Conservation (phyloP, 352 stramenopile genomes). For the Phytophthora pluvialis region DNA sequence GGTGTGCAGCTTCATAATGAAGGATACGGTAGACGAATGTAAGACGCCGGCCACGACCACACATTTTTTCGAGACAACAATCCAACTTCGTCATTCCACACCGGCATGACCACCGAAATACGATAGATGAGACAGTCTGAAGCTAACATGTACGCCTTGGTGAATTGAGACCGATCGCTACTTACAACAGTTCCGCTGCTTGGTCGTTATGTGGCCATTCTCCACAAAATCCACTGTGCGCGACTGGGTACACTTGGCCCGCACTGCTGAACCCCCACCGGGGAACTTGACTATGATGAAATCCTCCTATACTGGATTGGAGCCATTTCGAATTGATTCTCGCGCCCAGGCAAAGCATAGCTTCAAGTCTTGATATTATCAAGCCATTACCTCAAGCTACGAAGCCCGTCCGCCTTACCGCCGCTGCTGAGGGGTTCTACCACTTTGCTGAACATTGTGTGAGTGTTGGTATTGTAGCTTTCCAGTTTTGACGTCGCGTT, state of each 20-base stretch:
- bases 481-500: not conserved
- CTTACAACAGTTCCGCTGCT: slow-evolving; percentile 2
- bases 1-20: not conserved
- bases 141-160: slow-evolving; percentile 11
- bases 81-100: slow-evolving; percentile 6
- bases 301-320: slow-evolving; percentile 3
- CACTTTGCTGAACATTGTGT: slow-evolving; percentile 8
- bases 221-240: slow-evolving; percentile 26
- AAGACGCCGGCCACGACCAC: not conserved
- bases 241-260: slow-evolving; percentile 25
- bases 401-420: slow-evolving; percentile 4
- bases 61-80: slow-evolving; percentile 8
- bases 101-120: slow-evolving; percentile 16
- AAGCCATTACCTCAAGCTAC: slow-evolving; percentile 30
- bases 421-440: not conserved
- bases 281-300: not conserved
- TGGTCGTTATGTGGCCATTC: slow-evolving; percentile 3
- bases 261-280: slow-evolving; percentile 1
- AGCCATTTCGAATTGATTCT: slow-evolving; percentile 28
- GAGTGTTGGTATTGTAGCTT: slow-evolving; percentile 35
- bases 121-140: slow-evolving; percentile 34
- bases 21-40: slow-evolving; percentile 7
- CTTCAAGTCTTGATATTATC: slow-evolving; percentile 39
- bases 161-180: slow-evolving; percentile 25
- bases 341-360: slow-evolving; percentile 5